These are phyloP conservation scores for Penicillium sp. DNA, from an alignment of 2,329 filamentous ascomycete species.

Conservation along the genomic window DNA sequence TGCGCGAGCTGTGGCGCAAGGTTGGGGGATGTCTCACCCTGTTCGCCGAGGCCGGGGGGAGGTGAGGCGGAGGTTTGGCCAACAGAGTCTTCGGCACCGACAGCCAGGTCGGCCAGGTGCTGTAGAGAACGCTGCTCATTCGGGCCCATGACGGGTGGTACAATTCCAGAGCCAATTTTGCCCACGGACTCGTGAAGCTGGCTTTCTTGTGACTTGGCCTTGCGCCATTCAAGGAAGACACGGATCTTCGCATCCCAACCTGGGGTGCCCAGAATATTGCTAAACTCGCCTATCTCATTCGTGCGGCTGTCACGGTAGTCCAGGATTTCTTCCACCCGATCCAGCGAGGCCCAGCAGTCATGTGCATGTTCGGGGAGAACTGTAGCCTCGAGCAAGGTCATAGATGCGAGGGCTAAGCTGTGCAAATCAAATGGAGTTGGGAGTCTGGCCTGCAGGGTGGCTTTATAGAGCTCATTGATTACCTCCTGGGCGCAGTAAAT, in stretches of 20 bases:
- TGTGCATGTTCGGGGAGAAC: slow-evolving; percentile 39
- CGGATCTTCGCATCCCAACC: slow-evolving; percentile 44
- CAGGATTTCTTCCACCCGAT: slow-evolving; percentile 52
- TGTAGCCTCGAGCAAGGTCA: slow-evolving; percentile 45
- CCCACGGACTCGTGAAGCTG: slow-evolving; percentile 29
- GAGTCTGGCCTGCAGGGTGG: slow-evolving; percentile 29
- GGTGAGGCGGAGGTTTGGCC: slow-evolving; percentile 30
- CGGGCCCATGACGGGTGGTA: slow-evolving; percentile 37
- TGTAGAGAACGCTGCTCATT: slow-evolving; percentile 47
- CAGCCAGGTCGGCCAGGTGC: slow-evolving; percentile 45
- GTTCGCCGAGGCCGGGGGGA: slow-evolving; percentile 24
- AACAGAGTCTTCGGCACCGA: slow-evolving; percentile 42
- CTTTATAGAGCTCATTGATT: slow-evolving; percentile 41
- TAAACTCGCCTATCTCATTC: slow-evolving; percentile 33
- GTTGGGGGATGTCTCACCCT: slow-evolving; percentile 27
- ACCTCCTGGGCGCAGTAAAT: slow-evolving; percentile 42
- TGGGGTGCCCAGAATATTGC: slow-evolving; percentile 39
- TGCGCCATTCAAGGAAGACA: slow-evolving; percentile 40
- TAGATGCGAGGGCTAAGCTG: slow-evolving; percentile 40
- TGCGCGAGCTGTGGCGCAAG: slow-evolving; percentile 26
- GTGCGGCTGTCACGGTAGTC: slow-evolving; percentile 43
- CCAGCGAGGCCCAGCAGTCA: slow-evolving; percentile 46
- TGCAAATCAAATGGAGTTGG: slow-evolving; percentile 44
- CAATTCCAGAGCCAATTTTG: slow-evolving; percentile 17
- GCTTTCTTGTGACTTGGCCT: slow-evolving; percentile 34